Percentiles rank a stretch among this genome's conserved stretches.
These are phyloP conservation scores for Globisporangium radiosum DNA, from an alignment of 352 stramenopile species.

Conservation along the genomic window DNA sequence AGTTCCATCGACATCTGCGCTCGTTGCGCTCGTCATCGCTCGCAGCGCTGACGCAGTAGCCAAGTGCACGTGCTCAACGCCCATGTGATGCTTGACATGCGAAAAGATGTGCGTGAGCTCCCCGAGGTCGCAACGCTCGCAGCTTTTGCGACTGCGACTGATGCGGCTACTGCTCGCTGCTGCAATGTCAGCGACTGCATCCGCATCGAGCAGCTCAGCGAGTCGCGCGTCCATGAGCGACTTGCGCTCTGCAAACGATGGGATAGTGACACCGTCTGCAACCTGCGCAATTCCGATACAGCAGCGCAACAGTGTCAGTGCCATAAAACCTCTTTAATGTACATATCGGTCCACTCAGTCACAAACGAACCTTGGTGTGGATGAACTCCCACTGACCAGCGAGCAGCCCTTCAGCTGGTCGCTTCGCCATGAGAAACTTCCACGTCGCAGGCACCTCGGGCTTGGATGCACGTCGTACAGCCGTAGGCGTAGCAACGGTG, in stretches of 20 bases:
- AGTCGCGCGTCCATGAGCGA: constrained; percentile 42
- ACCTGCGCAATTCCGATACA: constrained; percentile 20
- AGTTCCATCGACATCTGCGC: background rate
- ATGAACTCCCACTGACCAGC: constrained; percentile 88
- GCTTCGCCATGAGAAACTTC: constrained; percentile 76
- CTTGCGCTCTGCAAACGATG: constrained; percentile 54
- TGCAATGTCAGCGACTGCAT: constrained; percentile 16
- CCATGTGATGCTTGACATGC: constrained; percentile 88
- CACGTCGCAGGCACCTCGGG: constrained; percentile 22
- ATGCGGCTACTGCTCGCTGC: background rate
- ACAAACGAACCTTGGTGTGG: constrained; percentile 43
- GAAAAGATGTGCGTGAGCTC: constrained; percentile 87
- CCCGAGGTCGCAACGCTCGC: constrained; percentile 48
- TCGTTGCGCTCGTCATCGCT: background rate
- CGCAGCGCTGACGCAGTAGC: constrained; percentile 12
- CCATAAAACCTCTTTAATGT: background rate
- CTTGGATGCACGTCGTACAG: too few species aligned
- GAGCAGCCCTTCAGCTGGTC: constrained; percentile 62
- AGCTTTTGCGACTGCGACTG: background rate
- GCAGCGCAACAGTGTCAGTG: too few species aligned
- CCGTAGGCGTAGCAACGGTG: too few species aligned
- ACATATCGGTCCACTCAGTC: background rate
- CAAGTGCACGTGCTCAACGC: constrained; percentile 80
- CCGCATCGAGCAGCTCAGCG: constrained; percentile 24
- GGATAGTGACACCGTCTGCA: constrained; percentile 54